Conservation (phyloP, 2,329 filamentous ascomycete genomes). For the Blastomyces percursus region DNA sequence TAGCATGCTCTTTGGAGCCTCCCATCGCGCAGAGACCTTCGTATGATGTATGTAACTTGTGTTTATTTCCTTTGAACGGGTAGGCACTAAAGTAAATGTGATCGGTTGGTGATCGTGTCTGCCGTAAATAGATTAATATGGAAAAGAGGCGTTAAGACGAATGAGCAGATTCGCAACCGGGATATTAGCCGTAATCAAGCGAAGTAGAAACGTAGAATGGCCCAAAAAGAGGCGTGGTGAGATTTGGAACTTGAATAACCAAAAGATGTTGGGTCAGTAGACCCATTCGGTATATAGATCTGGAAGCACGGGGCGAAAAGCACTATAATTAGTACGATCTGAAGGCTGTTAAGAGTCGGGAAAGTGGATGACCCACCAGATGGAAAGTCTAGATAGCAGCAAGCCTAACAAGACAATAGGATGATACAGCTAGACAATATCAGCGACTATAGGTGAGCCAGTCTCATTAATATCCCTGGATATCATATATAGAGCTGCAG, state of each 20-base stretch:
- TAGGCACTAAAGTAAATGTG: neutral
- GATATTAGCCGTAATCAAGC: constrained; percentile 1
- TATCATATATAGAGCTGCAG: neutral
- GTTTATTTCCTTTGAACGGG: neutral
- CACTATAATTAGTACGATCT: neutral
- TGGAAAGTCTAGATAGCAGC: neutral
- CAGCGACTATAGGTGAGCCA: neutral
- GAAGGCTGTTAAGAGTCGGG: neutral
- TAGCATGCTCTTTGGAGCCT: constrained; percentile 9
- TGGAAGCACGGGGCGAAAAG: neutral
- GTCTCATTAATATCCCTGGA: neutral
- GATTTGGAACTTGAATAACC: neutral
- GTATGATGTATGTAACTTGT: neutral
- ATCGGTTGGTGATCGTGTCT: neutral
- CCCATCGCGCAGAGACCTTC: constrained; percentile 11
- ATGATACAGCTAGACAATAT: neutral
- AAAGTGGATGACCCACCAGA: neutral
- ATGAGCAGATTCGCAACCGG: neutral
- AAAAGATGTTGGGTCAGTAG: constrained; percentile 1
- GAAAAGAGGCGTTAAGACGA: neutral
- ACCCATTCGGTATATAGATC: constrained; percentile 3
- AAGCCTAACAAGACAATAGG: neutral
- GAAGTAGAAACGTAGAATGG: constrained; percentile 3
- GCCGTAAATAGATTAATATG: neutral
- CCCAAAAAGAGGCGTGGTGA: neutral